These are phyloP conservation scores for Casuarina glauca DNA, from an alignment of 306 rosid genomes.

Conservation along the genomic window DNA sequence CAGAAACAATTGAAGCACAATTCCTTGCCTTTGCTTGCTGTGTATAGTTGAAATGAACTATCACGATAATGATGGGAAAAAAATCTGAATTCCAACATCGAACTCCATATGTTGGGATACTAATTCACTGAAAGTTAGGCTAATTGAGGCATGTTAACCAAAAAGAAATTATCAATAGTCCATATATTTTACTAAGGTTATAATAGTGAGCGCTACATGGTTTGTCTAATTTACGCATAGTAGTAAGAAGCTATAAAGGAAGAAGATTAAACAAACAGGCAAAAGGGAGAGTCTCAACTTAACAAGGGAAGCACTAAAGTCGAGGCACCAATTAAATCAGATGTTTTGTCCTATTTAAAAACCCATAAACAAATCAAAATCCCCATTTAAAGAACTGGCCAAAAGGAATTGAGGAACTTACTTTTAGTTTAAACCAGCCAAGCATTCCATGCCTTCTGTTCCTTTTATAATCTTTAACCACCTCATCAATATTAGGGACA, in stretches of 20 bases:
- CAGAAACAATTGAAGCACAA: neutral
- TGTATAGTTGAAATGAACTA: neutral
- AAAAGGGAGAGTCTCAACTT: neutral
- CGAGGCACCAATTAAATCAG: neutral
- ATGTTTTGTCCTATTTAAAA: neutral
- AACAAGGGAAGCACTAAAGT: neutral
- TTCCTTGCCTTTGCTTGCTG: neutral
- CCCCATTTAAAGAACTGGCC: conserved; percentile 23
- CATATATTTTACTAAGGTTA: neutral
- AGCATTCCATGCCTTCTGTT: conserved; percentile 77
- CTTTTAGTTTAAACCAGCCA: conserved; percentile 79
- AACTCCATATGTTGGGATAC: neutral
- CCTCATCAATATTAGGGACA: conserved; percentile 59
- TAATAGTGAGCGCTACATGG: neutral
- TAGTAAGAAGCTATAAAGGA: neutral
- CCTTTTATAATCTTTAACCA: conserved; percentile 68
- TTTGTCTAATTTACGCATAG: neutral
- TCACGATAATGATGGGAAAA: neutral
- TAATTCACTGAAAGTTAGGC: neutral
- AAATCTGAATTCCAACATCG: neutral
- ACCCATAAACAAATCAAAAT: neutral
- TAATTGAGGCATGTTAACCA: neutral
- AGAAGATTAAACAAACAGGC: neutral
- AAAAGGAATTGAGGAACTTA: conserved; percentile 29
- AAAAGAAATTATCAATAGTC: neutral